Percentiles rank a stretch among this genome's conserved stretches.
Conservation (phyloP, 1,139 yeast genomes). For the Hyphopichia fennica region DNA sequence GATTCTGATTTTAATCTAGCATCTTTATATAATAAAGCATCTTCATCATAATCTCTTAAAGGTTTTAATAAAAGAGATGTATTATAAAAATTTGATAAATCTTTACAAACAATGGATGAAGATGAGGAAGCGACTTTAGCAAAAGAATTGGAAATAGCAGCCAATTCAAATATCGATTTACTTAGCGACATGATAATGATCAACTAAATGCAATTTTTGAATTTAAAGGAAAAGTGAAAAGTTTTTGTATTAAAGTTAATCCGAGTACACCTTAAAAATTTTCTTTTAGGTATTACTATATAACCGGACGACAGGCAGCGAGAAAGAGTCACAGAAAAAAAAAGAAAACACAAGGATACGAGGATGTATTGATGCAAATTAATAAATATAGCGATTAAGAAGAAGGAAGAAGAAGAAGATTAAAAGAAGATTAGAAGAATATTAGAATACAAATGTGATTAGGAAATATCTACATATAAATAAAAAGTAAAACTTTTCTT, state of each 20-base stretch:
- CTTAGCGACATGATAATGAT: slow-evolving; percentile 2
- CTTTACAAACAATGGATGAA: slow-evolving; percentile 18
- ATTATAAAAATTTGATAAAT: slow-evolving; percentile 18
- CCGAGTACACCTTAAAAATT: too few relatives aligned
- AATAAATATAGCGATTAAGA: background rate
- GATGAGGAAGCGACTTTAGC: slow-evolving; percentile 24
- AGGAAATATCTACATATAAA: too few relatives aligned
- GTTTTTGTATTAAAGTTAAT: background rate
- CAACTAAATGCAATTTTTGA: background rate
- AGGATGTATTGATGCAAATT: background rate
- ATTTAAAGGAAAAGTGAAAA: background rate
- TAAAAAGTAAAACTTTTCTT: too few relatives aligned
- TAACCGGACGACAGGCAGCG: too few relatives aligned
- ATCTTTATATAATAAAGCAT: slow-evolving; percentile 26
- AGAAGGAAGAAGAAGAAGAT: background rate
- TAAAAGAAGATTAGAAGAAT: background rate
- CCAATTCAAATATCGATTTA: slow-evolving; percentile 22
- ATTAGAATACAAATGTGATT: too few relatives aligned
- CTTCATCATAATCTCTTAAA: slow-evolving; percentile 21
- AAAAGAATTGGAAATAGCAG: slow-evolving; percentile 27
- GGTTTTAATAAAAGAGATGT: slow-evolving; percentile 17
- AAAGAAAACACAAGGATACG: background rate
- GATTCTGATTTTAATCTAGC: slow-evolving; percentile 22
- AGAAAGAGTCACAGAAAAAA: too few relatives aligned
- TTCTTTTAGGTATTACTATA: too few relatives aligned